Evolutionary conservation across 441 rosid genomes (phyloP).

Genomic region (Arabidopsis lyrata): DNA sequence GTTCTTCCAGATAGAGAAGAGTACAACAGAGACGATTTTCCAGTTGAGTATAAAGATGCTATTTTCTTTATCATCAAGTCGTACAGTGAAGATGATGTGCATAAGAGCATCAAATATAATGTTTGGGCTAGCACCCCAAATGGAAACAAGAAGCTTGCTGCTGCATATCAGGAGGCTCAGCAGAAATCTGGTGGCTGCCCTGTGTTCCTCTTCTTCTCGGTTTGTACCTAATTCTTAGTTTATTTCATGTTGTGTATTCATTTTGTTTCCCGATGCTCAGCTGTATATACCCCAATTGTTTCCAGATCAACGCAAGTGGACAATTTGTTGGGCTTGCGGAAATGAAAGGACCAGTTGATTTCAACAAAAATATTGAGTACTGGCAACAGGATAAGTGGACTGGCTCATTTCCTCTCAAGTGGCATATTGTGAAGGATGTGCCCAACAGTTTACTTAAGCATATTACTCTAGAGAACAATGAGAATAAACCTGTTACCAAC

Average conservation of each 20-base stretch:
- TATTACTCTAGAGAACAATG: constrained; percentile 85
- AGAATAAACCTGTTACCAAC: constrained; percentile 90
- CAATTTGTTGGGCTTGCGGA: constrained; percentile 94
- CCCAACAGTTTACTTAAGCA: constrained; percentile 86
- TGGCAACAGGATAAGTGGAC: constrained; percentile 99
- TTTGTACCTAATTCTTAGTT: constrained; percentile 29
- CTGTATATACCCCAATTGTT: background rate
- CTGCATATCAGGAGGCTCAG: constrained; percentile 79
- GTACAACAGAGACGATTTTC: constrained; percentile 71
- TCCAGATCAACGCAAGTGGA: constrained; percentile 87
- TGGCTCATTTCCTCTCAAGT: constrained; percentile 85
- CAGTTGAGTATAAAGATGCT: constrained; percentile 61
- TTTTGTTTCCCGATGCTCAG: background rate
- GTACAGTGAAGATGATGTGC: constrained; percentile 93
- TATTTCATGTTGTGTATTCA: background rate
- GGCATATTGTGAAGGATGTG: constrained; percentile 90
- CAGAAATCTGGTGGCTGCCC: constrained; percentile 74
- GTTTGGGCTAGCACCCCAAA: constrained; percentile 98
- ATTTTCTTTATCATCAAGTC: constrained; percentile 88
- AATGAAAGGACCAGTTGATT: constrained; percentile 90
- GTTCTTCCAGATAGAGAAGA: constrained; percentile 57
- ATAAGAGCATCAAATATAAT: constrained; percentile 83
- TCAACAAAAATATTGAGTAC: constrained; percentile 68
- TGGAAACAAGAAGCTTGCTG: constrained; percentile 91
- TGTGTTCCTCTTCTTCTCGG: constrained; percentile 82